phyloP scores from a whole-genome alignment of 345 rosid species.

The Noccaea bulbosa region DNA sequence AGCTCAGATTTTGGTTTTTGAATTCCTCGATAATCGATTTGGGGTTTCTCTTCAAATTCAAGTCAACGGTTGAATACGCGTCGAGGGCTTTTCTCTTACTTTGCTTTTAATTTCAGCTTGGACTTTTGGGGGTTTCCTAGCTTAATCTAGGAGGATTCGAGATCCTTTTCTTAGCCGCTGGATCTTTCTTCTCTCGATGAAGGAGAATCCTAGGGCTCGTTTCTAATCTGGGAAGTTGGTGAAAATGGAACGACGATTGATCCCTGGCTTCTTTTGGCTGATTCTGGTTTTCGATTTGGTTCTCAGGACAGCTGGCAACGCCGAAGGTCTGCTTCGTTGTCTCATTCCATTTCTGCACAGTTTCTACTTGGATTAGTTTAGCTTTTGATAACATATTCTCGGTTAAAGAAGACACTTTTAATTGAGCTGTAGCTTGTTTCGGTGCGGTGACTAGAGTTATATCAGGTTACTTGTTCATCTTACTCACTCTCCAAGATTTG shows the following conservation, averaged over 20 bases:
- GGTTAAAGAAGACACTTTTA: conserved; percentile 6
- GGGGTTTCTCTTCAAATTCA: conserved; percentile 20
- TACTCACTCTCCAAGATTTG: neutral
- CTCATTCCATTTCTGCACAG: neutral
- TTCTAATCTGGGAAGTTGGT: neutral
- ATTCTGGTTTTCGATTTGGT: conserved; percentile 53
- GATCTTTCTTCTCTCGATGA: conserved; percentile 32
- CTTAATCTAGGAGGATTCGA: conserved; percentile 11
- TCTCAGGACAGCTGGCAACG: conserved; percentile 60
- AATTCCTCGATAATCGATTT: conserved; percentile 17
- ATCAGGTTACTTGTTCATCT: neutral
- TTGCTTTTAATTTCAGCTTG: neutral
- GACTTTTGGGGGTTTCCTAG: neutral
- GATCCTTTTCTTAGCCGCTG: conserved; percentile 11
- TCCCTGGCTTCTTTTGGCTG: conserved; percentile 51
- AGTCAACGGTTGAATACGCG: conserved; percentile 48
- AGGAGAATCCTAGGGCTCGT: conserved; percentile 36
- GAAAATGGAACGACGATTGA: conserved; percentile 41
- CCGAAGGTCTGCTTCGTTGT: conserved; percentile 57
- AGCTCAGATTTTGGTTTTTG: conserved; percentile 9
- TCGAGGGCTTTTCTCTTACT: conserved; percentile 21
- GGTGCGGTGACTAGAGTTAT: conserved; percentile 3
- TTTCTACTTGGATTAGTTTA: neutral
- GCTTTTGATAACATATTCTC: neutral
- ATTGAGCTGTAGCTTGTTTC: neutral